phyloP scores from a whole-genome alignment of 2,329 filamentous ascomycete species.

The Lecanicillium sp. region DNA sequence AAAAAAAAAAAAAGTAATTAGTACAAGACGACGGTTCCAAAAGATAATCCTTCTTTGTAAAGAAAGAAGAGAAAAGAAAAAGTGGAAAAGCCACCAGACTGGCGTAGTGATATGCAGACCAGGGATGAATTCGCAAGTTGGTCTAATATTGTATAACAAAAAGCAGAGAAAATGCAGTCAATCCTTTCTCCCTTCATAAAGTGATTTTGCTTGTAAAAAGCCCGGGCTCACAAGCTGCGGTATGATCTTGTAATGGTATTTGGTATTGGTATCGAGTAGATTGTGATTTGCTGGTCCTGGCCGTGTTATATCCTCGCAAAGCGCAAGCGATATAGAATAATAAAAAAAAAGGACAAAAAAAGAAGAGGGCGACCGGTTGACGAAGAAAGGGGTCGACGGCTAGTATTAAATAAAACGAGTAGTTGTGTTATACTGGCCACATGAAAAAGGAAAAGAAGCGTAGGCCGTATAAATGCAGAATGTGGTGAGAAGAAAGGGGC shows the following conservation, averaged over 20 bases:
- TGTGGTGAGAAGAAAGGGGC: constrained; percentile 13
- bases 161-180: neutral
- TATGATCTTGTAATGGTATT: neutral
- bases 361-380: neutral
- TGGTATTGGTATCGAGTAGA: constrained; percentile 4
- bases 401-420: constrained; percentile 11
- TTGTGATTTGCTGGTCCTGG: neutral
- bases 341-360: neutral
- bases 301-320: neutral
- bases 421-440: constrained; percentile 3
- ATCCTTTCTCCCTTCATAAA: neutral
- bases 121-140: neutral
- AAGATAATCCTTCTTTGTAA: neutral
- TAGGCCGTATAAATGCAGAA: constrained; percentile 11
- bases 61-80: neutral
- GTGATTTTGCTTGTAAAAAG: neutral
- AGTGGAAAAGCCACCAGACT: neutral
- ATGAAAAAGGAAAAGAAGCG: neutral
- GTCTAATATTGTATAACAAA: neutral
- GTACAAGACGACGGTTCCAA: neutral
- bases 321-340: too few relatives aligned
- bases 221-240: too few relatives aligned
- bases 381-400: constrained; percentile 5
- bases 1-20: neutral
- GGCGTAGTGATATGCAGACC: neutral